Evolutionary conservation across 2,329 filamentous ascomycete genomes (phyloP), one percentile per base, ranked within the genome.

Genomic region (Diaporthe longicolla): DNA sequence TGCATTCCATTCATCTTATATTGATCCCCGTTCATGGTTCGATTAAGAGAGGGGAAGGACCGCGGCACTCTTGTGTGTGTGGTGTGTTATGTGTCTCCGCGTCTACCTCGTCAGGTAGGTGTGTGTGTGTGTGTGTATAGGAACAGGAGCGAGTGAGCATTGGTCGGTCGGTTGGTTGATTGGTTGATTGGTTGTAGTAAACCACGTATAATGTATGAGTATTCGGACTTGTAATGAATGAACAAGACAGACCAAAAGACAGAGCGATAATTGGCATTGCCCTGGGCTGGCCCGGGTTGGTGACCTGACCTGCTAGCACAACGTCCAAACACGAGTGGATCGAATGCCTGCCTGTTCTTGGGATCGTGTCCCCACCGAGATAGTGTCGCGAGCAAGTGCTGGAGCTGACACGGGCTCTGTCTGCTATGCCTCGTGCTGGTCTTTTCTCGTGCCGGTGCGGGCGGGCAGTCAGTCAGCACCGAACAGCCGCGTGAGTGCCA

Each of bases 161-260:
- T 24, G 57, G n/a, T 50, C n/a, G n/a, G 48, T 37, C 4, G 37
- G 37, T 40, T 37, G 35, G 35, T 37, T 11, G 35, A 6, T 37
- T 37, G 35, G 35, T 13, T 37, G 57, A 10, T 61, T 52, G 21
- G 43, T 45, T 63, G 45, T 29, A n/a, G 43, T 32, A 54, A 63
- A 63, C 65, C 45, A 71, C 52, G 70, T 63, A 63, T 55, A 63
- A 37, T 63, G 57, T 71, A 71, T 55, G 70, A 71, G 35, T 71
- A 71, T 35, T 24, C 10, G 54, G n/a, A 45, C 37, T 26, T 63
- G 35, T 54, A 71, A 63, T 55, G 70, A 71, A 71, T 54, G 48
- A 63, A 21, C 43, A 45, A 15, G 2, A 40, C 11, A 11, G 11
- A 37, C 35, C 1, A 11, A 40, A 2, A 37, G 17, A 26, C 52